Percentiles rank a stretch among this genome's conserved stretches.
These are phyloP conservation scores for Diplodia seriata DNA, from an alignment of 2,329 filamentous ascomycete genomes.

Conservation along the genomic window DNA sequence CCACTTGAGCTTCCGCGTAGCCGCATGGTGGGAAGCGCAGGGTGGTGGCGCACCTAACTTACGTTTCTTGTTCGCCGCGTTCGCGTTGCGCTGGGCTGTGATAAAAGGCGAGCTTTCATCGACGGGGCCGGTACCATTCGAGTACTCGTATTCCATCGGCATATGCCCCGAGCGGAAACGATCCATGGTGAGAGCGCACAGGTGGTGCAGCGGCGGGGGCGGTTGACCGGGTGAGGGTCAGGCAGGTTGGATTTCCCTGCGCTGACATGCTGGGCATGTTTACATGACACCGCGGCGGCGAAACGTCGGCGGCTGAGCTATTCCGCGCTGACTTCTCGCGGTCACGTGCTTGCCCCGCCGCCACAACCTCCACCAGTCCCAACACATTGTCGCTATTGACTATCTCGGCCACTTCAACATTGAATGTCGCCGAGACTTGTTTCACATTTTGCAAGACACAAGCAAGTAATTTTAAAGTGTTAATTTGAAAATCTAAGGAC, in stretches of 20 bases:
- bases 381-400: not conserved
- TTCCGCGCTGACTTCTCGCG: not conserved
- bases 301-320: conserved; percentile 10
- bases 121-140: conserved; percentile 55
- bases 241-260: conserved; percentile 22
- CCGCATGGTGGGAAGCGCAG: conserved; percentile 53
- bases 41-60: conserved; percentile 45
- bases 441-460: not conserved
- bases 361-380: not conserved
- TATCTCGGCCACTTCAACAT: too few relatives aligned
- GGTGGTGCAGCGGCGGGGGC: conserved; percentile 15
- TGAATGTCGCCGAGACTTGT: not conserved
- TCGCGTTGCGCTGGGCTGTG: conserved; percentile 40
- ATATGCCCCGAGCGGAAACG: conserved; percentile 35
- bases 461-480: conserved; percentile 11
- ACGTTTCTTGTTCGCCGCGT: conserved; percentile 49
- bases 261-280: conserved; percentile 22
- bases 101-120: conserved; percentile 58
- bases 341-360: not conserved
- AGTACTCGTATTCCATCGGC: conserved; percentile 63
- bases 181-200: conserved; percentile 24
- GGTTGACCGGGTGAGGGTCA: conserved; percentile 31
- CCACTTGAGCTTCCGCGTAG: not conserved
- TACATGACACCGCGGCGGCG: conserved; percentile 5
- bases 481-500: conserved; percentile 10